These are phyloP conservation scores for Leccinum rimulosum DNA, from an alignment of 768 basidiomycete genomes.

Conservation along the genomic window DNA sequence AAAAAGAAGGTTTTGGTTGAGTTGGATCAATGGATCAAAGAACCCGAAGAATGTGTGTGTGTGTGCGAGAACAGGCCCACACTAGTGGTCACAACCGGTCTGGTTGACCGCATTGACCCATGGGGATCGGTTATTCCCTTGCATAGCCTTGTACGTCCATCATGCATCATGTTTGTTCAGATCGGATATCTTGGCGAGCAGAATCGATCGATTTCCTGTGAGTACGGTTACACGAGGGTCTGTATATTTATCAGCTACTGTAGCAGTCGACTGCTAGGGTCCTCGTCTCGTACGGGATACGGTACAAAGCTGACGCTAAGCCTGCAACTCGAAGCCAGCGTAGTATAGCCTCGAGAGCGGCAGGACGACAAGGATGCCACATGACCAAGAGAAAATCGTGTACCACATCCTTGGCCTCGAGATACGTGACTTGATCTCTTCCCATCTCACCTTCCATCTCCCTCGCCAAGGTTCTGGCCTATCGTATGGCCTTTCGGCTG, in stretches of 20 bases:
- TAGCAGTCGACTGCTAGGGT: too few species aligned
- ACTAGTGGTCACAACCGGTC: background rate
- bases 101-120: background rate
- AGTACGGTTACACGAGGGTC: background rate
- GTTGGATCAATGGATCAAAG: background rate
- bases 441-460: constrained; percentile 53
- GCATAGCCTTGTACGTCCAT: background rate
- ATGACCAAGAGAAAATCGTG: constrained; percentile 53
- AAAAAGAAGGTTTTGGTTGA: background rate
- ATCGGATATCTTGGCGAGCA: background rate
- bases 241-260: background rate
- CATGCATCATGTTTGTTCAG: background rate
- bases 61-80: background rate
- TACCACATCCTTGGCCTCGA: constrained; percentile 49
- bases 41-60: background rate
- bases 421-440: constrained; percentile 41
- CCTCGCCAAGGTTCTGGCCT: constrained; percentile 42
- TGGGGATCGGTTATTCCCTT: background rate
- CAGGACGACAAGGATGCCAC: too few species aligned
- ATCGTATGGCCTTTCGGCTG: constrained; percentile 58
- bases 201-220: background rate
- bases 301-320: too few species aligned
- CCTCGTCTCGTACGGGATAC: too few species aligned
- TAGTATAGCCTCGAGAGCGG: too few species aligned
- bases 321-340: too few species aligned